phyloP scores from a whole-genome alignment of 2,329 filamentous ascomycete species.

The Chrysoporthe puriensis region DNA sequence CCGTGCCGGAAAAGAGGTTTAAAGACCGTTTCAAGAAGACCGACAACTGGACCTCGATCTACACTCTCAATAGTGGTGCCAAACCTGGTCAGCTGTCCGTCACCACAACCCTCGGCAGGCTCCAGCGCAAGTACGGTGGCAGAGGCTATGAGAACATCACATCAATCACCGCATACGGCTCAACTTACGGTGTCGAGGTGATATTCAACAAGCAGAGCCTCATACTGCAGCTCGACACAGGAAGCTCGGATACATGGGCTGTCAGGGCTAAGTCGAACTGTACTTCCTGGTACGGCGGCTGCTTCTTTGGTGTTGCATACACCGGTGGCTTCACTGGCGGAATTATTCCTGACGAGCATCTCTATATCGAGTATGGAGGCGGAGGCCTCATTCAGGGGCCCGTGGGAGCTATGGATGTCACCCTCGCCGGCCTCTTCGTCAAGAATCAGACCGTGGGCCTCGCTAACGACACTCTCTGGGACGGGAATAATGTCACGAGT shows the following conservation, averaged over 20 bases:
- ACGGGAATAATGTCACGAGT: constrained; percentile 55
- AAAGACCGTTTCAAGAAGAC: constrained; percentile 18
- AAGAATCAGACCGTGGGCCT: constrained; percentile 51
- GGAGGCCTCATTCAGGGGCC: constrained; percentile 52
- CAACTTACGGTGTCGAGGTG: constrained; percentile 45
- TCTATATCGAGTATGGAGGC: constrained; percentile 52
- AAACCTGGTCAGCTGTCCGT: constrained; percentile 1
- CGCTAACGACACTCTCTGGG: constrained; percentile 54
- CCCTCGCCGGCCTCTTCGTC: constrained; percentile 50
- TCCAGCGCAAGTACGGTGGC: constrained; percentile 34
- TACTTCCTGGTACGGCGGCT: constrained; percentile 43
- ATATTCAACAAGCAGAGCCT: constrained; percentile 7
- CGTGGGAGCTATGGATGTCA: constrained; percentile 51
- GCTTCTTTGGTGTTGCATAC: constrained; percentile 46
- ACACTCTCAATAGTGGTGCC: not conserved
- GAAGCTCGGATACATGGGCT: constrained; percentile 57
- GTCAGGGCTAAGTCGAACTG: constrained; percentile 47
- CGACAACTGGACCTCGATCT: constrained; percentile 2
- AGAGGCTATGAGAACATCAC: constrained; percentile 41
- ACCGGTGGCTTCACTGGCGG: constrained; percentile 46
- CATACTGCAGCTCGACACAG: constrained; percentile 51
- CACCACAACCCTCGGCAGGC: not conserved
- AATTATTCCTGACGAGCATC: constrained; percentile 47
- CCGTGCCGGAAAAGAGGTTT: not conserved
- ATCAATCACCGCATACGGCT: constrained; percentile 37